A percentile compares a stretch with the other conserved stretches of the same genome.
Evolutionary conservation across 805 yeast genomes (phyloP).

Genomic region (Blastobotrys robertii): DNA sequence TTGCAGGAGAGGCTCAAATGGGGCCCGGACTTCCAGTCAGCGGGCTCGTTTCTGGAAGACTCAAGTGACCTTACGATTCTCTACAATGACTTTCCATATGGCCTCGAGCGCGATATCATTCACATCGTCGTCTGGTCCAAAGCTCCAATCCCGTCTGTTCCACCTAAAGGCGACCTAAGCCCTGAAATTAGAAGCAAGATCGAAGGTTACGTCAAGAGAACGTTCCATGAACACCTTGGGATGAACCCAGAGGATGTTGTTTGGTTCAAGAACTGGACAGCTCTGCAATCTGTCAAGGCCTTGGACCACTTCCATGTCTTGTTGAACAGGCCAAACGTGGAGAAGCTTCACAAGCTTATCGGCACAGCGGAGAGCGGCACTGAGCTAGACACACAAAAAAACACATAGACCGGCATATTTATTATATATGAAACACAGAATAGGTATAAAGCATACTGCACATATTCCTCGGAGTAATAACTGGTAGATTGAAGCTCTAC

Average conservation of each 20-base stretch:
- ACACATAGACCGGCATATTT: no score
- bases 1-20: conserved; percentile 13
- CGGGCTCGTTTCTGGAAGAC: conserved; percentile 7
- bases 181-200: conserved; percentile 29
- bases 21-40: conserved; percentile 6
- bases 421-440: no score
- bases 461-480: no score
- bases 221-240: conserved; percentile 33
- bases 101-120: conserved; percentile 36
- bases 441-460: no score
- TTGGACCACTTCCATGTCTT: conserved; percentile 51
- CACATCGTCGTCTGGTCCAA: conserved; percentile 54
- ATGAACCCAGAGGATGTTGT: conserved; percentile 30
- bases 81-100: conserved; percentile 47
- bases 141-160: conserved; percentile 34
- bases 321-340: conserved; percentile 23
- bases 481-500: no score
- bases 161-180: conserved; percentile 36
- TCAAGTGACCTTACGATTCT: conserved; percentile 36
- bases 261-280: conserved; percentile 53
- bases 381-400: no score
- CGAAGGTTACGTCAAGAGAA: conserved; percentile 31
- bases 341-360: conserved; percentile 9
- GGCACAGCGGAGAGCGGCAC: no score
- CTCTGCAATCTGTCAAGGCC: conserved; percentile 44